Evolutionary conservation across 1,284 basidiomycete species (phyloP).

Genomic region (Kwoniella shivajii): DNA sequence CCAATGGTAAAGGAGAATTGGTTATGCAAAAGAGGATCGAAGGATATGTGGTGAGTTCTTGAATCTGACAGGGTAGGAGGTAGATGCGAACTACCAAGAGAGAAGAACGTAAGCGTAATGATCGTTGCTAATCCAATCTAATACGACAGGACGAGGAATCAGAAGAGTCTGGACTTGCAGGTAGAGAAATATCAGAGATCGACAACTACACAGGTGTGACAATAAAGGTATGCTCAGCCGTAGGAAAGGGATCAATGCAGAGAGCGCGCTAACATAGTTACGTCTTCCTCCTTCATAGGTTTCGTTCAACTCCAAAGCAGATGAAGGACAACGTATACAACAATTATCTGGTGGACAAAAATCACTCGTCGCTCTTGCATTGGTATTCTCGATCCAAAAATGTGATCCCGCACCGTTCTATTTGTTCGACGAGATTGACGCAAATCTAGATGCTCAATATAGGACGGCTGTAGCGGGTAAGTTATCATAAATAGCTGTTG

Average conservation of each 20-base stretch:
- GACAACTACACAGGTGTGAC: conserved; percentile 97
- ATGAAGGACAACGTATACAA: conserved; percentile 93
- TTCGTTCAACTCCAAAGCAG: conserved; percentile 96
- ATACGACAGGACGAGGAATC: conserved; percentile 50
- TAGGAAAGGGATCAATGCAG: not conserved
- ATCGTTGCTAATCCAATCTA: no score
- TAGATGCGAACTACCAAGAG: no score
- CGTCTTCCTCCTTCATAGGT: conserved; percentile 63
- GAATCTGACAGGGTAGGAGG: no score
- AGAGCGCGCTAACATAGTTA: not conserved
- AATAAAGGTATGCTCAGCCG: conserved; percentile 67
- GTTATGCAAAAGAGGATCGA: conserved; percentile 90
- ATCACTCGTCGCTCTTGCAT: conserved; percentile 89
- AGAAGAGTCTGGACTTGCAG: conserved; percentile 26
- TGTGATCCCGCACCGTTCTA: conserved; percentile 99
- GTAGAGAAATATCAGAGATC: conserved; percentile 68
- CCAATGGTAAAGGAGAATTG: conserved; percentile 83
- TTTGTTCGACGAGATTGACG: conserved; percentile 99
- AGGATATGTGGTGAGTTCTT: conserved; percentile 61
- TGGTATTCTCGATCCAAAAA: conserved; percentile 98
- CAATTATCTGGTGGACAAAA: conserved; percentile 98
- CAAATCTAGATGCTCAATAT: conserved; percentile 96
- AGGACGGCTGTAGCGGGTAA: conserved; percentile 91
- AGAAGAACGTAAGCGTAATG: no score
- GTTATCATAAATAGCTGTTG: conserved; percentile 38